Percentiles rank a stretch among this genome's conserved stretches.
Evolutionary conservation across 352 stramenopile genomes (phyloP).

Genomic region (Pythium oligandrum): DNA sequence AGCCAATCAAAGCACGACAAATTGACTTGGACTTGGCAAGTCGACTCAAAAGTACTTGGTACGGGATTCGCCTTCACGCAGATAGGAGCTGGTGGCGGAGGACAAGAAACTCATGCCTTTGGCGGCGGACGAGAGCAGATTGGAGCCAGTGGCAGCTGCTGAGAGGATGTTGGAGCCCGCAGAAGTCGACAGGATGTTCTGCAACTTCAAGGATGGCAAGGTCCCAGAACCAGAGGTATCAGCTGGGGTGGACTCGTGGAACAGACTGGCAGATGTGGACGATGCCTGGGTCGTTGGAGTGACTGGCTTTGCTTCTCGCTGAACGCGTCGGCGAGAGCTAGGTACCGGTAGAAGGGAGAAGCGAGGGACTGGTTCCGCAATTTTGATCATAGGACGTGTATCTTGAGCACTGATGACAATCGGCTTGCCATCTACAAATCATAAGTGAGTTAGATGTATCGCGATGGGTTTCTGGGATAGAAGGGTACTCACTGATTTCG

Average conservation of each 20-base stretch:
- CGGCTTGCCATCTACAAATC: conserved; percentile 62
- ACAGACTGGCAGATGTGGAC: conserved; percentile 12
- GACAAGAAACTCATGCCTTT: conserved; percentile 84
- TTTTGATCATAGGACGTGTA: conserved; percentile 54
- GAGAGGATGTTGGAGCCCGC: conserved; percentile 48
- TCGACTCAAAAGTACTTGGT: conserved; percentile 63
- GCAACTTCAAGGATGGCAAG: conserved; percentile 30
- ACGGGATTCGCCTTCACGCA: conserved; percentile 36
- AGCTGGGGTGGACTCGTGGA: conserved; percentile 12
- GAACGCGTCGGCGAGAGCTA: conserved; percentile 44
- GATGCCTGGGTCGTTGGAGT: background rate
- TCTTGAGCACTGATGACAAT: conserved; percentile 67
- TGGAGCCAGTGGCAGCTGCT: conserved; percentile 53
- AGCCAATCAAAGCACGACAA: conserved; percentile 11
- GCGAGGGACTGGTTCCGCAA: conserved; percentile 69
- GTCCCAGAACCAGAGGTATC: conserved; percentile 6
- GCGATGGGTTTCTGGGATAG: background rate
- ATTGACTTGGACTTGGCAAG: conserved; percentile 13
- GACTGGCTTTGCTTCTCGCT: conserved; percentile 23
- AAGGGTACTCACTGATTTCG: conserved; percentile 67
- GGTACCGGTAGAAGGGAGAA: conserved; percentile 80
- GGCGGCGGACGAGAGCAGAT: conserved; percentile 56
- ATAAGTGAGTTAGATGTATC: conserved; percentile 8
- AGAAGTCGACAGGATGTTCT: conserved; percentile 38
- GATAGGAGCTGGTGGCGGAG: conserved; percentile 65